Conservation (phyloP, 78 protist species). For the Trichosphaerium sp. region DNA sequence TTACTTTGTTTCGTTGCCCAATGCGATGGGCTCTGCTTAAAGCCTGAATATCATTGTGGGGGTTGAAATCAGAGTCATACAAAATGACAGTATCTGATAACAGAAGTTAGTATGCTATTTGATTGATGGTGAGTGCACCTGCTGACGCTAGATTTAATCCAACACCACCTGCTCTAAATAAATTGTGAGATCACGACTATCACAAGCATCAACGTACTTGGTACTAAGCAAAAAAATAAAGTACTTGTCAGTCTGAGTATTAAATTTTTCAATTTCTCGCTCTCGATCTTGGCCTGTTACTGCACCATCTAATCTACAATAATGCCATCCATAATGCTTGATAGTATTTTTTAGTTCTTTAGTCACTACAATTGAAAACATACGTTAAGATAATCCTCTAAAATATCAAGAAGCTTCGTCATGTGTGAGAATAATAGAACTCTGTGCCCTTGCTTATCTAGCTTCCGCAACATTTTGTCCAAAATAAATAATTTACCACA, state of each 20-base stretch:
- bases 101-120: background rate
- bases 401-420: constrained; percentile 8
- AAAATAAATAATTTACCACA: constrained; percentile 7
- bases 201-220: constrained; percentile 29
- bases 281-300: background rate
- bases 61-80: constrained; percentile 49
- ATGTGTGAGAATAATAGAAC: constrained; percentile 20
- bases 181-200: constrained; percentile 1
- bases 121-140: constrained; percentile 10
- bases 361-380: background rate
- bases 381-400: constrained; percentile 3
- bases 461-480: background rate
- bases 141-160: constrained; percentile 42
- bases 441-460: constrained; percentile 6
- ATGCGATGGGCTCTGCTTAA: constrained; percentile 30
- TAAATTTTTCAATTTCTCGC: constrained; percentile 12
- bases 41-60: constrained; percentile 53
- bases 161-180: too few species aligned
- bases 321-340: background rate
- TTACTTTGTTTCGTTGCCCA: constrained; percentile 36
- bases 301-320: background rate
- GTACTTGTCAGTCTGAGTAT: background rate
- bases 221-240: constrained; percentile 26
- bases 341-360: background rate
- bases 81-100: constrained; percentile 12